Conservation (phyloP, 1,284 basidiomycete species). For the Rhodotorula sp. region DNA sequence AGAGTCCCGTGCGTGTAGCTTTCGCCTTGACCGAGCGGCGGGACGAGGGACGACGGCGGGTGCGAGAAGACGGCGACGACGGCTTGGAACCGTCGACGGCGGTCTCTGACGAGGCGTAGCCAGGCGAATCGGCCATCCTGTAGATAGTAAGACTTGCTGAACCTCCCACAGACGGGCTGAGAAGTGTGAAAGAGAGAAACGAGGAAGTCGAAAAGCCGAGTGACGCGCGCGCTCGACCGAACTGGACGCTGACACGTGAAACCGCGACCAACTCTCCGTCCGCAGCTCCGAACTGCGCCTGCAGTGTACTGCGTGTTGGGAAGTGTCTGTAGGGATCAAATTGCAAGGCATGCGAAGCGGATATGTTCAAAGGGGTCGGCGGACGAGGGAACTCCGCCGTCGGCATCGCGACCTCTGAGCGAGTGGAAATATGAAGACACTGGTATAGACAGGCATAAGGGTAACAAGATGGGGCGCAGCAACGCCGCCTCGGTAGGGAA, state of each 20-base stretch:
- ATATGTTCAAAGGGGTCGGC: too few relatives aligned
- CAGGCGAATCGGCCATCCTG: neutral
- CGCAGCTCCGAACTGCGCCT: neutral
- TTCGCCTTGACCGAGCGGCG: neutral
- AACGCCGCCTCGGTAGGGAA: too few relatives aligned
- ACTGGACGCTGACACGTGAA: neutral
- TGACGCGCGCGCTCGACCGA: neutral
- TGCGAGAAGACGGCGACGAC: neutral
- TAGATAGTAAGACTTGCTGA: neutral
- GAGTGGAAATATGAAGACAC: too few relatives aligned
- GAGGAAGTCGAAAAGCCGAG: neutral
- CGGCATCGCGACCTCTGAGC: too few relatives aligned
- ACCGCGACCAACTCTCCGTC: neutral
- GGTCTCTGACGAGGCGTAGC: neutral
- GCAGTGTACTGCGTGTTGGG: neutral
- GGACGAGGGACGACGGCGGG: neutral
- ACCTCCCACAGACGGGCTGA: neutral
- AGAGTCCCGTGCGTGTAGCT: neutral
- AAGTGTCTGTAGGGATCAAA: neutral
- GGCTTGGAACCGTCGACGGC: neutral
- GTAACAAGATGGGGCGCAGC: too few relatives aligned
- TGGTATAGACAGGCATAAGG: too few relatives aligned
- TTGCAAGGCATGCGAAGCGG: neutral
- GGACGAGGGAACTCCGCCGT: too few relatives aligned
- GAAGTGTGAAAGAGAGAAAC: neutral